These are phyloP conservation scores for Eleusine coracana DNA, from an alignment of 176 grass and related monocot species.

Conservation along the genomic window DNA sequence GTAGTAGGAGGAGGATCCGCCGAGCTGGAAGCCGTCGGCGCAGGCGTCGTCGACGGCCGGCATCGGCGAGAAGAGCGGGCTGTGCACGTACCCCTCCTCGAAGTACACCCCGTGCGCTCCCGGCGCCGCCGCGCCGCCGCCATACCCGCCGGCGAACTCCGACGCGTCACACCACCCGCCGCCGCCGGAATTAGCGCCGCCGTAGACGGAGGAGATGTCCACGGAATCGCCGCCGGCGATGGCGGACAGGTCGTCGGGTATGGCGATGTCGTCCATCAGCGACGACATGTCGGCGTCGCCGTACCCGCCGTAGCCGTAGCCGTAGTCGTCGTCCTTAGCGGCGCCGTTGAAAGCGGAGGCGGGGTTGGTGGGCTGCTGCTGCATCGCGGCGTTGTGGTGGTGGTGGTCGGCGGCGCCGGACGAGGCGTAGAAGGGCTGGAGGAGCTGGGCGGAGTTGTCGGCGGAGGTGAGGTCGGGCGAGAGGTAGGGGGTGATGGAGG, in stretches of 20 bases:
- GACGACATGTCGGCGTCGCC: conserved; percentile 39
- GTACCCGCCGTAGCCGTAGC: not conserved
- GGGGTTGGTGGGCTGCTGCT: not conserved
- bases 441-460: conserved; percentile 47
- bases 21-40: conserved; percentile 93
- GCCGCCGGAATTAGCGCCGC: not conserved
- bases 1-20: conserved; percentile 81
- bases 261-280: conserved; percentile 50
- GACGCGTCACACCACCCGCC: conserved; percentile 69
- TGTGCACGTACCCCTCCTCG: conserved; percentile 98
- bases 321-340: not conserved
- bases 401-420: not conserved
- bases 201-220: conserved; percentile 28
- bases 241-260: conserved; percentile 42
- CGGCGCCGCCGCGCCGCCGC: conserved; percentile 13
- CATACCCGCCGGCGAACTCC: conserved; percentile 40
- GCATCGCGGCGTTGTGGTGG: not conserved
- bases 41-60: conserved; percentile 71
- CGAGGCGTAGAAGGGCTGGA: conserved; percentile 45
- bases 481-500: conserved; percentile 93
- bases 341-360: not conserved
- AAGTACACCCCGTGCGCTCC: conserved; percentile 77
- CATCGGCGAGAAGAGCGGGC: conserved; percentile 97
- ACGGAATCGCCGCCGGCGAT: not conserved
- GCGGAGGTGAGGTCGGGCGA: conserved; percentile 78